A percentile compares a stretch with the other conserved stretches of the same genome.
Conservation (phyloP, 352 stramenopile genomes). For the Phytophthora uliginosa region DNA sequence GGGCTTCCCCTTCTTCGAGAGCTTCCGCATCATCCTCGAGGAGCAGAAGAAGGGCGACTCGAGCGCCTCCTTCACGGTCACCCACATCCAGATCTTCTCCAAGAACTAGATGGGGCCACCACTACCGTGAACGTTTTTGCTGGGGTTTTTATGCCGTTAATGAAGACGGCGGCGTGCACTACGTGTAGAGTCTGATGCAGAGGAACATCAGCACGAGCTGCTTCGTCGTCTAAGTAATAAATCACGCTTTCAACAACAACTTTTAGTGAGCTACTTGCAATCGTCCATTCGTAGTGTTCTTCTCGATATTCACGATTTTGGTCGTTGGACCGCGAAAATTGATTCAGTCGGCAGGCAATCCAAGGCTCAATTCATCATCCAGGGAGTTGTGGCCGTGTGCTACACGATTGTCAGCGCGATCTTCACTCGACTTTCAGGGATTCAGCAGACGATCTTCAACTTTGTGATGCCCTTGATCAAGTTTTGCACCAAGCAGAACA, state of each 20-base stretch:
- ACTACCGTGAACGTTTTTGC: neutral
- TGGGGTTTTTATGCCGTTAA: neutral
- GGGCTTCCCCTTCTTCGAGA: constrained; percentile 85
- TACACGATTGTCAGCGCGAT: constrained; percentile 31
- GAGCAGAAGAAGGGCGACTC: constrained; percentile 81
- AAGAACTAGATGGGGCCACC: constrained; percentile 48
- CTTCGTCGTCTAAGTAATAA: neutral
- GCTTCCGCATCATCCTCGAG: constrained; percentile 78
- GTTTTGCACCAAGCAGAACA: constrained; percentile 35
- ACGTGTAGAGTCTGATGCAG: neutral
- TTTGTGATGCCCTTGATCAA: constrained; percentile 34
- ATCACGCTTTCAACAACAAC: neutral
- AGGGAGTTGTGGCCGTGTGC: constrained; percentile 22
- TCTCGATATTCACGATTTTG: constrained; percentile 15
- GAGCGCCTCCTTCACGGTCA: constrained; percentile 79
- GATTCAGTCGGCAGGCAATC: constrained; percentile 4
- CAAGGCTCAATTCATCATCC: neutral
- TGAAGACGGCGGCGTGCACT: neutral
- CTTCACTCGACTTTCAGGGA: constrained; percentile 13
- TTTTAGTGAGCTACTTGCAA: too few species aligned
- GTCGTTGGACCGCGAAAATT: neutral
- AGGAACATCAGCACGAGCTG: neutral
- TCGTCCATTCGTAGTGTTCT: constrained; percentile 5
- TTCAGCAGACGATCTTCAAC: constrained; percentile 20
- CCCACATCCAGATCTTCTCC: constrained; percentile 81